phyloP scores from a whole-genome alignment of 805 yeast genomes.

The Debaryomyces castellii region DNA sequence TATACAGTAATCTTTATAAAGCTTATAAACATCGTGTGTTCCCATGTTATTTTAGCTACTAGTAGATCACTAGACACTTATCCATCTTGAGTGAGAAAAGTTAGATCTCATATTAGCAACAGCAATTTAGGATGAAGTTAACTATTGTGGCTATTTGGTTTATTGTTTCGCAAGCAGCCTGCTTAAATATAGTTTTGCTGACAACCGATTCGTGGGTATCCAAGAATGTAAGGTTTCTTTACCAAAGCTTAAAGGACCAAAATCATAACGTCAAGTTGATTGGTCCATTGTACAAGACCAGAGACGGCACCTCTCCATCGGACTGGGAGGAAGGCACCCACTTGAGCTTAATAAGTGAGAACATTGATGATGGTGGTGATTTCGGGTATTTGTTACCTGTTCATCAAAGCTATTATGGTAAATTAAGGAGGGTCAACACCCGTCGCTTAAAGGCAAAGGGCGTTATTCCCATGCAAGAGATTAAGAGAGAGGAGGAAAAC shows the following conservation, averaged over 20 bases:
- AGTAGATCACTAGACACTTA: too few relatives aligned
- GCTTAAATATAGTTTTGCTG: conserved; percentile 28
- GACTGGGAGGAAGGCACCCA: conserved; percentile 2
- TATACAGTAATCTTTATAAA: too few relatives aligned
- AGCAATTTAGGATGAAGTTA: not conserved
- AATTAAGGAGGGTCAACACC: conserved; percentile 10
- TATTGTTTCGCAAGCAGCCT: not conserved
- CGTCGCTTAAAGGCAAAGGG: conserved; percentile 13
- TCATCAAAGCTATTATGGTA: conserved; percentile 28
- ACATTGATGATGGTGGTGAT: conserved; percentile 29
- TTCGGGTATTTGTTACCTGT: conserved; percentile 31
- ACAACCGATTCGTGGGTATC: conserved; percentile 39
- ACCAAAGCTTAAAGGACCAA: conserved; percentile 24
- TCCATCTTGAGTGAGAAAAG: too few relatives aligned
- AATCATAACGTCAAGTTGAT: conserved; percentile 33
- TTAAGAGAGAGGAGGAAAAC: conserved; percentile 1
- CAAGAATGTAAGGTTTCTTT: conserved; percentile 29
- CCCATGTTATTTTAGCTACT: too few relatives aligned
- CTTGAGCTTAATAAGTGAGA: not conserved
- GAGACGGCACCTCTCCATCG: not conserved
- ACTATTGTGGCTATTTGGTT: not conserved
- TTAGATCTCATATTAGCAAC: too few relatives aligned
- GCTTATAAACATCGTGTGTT: too few relatives aligned
- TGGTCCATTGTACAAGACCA: conserved; percentile 25
- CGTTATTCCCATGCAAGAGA: conserved; percentile 11